A percentile compares a stretch with the other conserved stretches of the same genome.
Evolutionary conservation across 306 rosid species (phyloP).

Genomic region (Prosopis cineraria): DNA sequence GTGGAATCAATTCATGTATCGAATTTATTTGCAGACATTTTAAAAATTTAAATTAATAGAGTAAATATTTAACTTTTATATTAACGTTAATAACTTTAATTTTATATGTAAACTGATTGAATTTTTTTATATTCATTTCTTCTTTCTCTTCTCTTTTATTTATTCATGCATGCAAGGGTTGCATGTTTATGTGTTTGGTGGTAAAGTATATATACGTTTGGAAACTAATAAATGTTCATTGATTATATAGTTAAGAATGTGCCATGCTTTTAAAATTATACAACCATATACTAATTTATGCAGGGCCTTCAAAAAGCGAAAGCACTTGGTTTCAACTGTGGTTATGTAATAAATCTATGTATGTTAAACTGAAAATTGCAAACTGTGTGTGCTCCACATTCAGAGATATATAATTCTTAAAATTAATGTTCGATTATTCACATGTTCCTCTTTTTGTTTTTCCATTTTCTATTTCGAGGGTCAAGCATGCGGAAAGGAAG

Average conservation of each 20-base stretch:
- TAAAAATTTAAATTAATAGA: no score
- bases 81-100: background rate
- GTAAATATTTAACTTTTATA: background rate
- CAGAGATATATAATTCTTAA: background rate
- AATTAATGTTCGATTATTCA: background rate
- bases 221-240: no score
- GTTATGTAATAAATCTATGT: background rate
- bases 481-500: background rate
- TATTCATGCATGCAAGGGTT: background rate
- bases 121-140: background rate
- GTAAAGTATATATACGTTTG: no score
- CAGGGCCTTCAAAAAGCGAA: background rate
- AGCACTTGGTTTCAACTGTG: background rate
- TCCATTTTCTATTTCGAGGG: background rate
- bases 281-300: background rate
- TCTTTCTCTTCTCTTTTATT: background rate
- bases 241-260: no score
- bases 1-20: background rate
- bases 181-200: background rate
- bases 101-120: background rate
- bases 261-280: background rate
- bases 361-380: background rate
- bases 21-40: no score
- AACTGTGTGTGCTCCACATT: constrained; percentile 15
- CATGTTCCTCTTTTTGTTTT: background rate